Conservation (phyloP, 148 eudicot genomes). For the Arctostaphylos glauca region DNA sequence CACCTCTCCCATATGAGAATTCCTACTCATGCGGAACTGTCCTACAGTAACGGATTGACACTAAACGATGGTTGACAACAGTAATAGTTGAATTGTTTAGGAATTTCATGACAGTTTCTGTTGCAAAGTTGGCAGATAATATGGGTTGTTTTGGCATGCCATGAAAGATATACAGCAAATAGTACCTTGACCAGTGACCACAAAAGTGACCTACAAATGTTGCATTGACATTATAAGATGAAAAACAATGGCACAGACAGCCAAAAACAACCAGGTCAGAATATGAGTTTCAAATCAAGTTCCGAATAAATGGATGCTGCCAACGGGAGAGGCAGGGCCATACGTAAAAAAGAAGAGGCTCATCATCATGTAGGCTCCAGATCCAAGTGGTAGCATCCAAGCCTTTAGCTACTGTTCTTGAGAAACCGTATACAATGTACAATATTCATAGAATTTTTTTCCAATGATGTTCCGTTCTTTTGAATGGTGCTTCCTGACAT, state of each 20-base stretch:
- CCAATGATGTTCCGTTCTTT: background rate
- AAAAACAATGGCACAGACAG: background rate
- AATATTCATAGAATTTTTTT: background rate
- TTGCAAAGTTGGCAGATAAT: background rate
- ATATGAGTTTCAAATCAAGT: too few species aligned
- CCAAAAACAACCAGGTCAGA: background rate
- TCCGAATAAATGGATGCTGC: too few species aligned
- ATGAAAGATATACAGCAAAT: background rate
- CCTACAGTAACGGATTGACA: background rate
- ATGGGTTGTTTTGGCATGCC: background rate
- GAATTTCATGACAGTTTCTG: background rate
- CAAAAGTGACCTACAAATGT: conserved; percentile 2
- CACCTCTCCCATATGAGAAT: background rate
- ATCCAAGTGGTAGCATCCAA: too few species aligned
- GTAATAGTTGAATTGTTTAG: background rate
- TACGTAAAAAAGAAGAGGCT: too few species aligned
- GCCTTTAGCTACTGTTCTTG: background rate
- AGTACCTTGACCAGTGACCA: background rate
- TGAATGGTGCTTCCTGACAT: background rate
- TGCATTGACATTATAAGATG: background rate
- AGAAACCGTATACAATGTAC: background rate
- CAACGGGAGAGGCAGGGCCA: too few species aligned
- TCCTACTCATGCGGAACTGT: background rate
- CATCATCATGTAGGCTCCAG: too few species aligned
- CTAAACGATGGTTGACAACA: background rate